phyloP scores from a whole-genome alignment of 192 early-diverging fungal genomes.

The Radiomyces spectabilis region DNA sequence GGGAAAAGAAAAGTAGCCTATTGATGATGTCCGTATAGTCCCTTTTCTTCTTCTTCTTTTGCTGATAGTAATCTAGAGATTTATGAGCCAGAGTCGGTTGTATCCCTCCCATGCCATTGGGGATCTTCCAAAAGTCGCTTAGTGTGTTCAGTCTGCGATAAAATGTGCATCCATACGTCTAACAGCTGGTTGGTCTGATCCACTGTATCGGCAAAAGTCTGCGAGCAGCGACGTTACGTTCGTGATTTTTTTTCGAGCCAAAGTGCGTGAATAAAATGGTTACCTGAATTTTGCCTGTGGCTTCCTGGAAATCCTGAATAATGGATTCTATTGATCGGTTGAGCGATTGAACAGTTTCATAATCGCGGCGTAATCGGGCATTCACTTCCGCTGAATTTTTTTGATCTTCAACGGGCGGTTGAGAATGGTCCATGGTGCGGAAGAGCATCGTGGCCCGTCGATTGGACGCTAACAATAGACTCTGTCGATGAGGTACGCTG shows the following conservation, averaged over 20 bases:
- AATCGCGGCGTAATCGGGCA: conserved; percentile 2
- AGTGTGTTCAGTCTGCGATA: conserved; percentile 48
- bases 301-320: conserved; percentile 6
- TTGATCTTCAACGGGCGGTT: conserved; percentile 11
- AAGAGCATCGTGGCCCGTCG: conserved; percentile 3
- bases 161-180: conserved; percentile 42
- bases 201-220: conserved; percentile 45
- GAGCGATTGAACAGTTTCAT: conserved; percentile 2
- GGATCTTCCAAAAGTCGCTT: conserved; percentile 37
- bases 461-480: neutral
- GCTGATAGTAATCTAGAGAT: no score
- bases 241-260: neutral
- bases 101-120: conserved; percentile 42
- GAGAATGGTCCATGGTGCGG: conserved; percentile 4
- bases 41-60: no score
- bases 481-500: neutral
- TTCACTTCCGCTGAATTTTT: conserved; percentile 8
- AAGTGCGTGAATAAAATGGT: neutral
- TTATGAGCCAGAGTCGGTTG: no score
- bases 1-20: no score
- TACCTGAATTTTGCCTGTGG: conserved; percentile 6
- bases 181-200: conserved; percentile 46
- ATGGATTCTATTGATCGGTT: conserved; percentile 7
- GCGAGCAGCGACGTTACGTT: neutral
- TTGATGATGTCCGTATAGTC: no score